Base-by-base conservation (phyloP, 1,139 yeast species). In the Yamadazyma blattariae region DNA sequence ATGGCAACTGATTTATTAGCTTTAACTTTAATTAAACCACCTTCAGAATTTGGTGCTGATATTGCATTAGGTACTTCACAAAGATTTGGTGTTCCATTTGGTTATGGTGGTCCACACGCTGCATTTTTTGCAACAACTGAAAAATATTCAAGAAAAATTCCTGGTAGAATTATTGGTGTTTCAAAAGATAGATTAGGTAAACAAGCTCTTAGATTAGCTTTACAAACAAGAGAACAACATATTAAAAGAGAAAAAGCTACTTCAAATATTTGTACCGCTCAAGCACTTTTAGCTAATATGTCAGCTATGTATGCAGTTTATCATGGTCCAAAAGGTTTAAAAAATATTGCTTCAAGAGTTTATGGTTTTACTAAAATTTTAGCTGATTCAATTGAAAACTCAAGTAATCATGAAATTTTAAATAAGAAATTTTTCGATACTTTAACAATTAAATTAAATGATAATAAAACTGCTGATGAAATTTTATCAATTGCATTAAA, bases 91-190 rank as follows among this genome's bases (percentile, higher is more conserved):
- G 97, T 92, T 30, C 97, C 98, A 38, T 78, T 90, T 65, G 98
- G 97, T 11, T 92, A 82, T 55, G 98, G 98, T 54, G 98, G 98
- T 23, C 98, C 98, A 5, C 98, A 92, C 59, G 98, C 98, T 35
- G 98, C 96, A 0, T 92, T 88, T 67, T 90, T 92, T 54, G 88
- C 97, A 12, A 95, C 94, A 33, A 72, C 79, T 18, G 75, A 79
- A 42, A 74, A 79, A 43, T 75, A 85, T 53, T 86, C 88, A 56
- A 79, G 98, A 59, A 90, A 90, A 61, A 88, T 92, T 59, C 98
- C 98, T 4, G 98, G 98, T 30, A 79, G 98, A 67, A 77, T 92
- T 39, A 92, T 92, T 38, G 98, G 98, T 54, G 81, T 87, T 36
- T 81, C 95, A 32, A 88, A 87, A 59, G 98, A 92, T 59, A 77